Percentiles rank a stretch among this genome's conserved stretches.
Conservation (phyloP, 768 basidiomycete genomes). For the Russula emetica region DNA sequence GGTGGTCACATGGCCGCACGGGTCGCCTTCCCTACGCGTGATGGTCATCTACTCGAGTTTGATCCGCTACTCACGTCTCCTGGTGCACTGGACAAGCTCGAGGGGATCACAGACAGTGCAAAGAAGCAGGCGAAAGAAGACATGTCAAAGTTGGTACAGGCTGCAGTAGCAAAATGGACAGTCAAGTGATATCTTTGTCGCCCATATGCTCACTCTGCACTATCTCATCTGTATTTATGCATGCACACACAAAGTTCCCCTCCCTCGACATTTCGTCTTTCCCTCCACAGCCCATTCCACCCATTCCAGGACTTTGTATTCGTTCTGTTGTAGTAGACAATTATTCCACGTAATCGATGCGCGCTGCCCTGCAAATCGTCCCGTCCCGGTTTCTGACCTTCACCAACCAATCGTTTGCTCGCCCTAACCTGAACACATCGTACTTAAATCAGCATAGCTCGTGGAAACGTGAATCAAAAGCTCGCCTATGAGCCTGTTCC, state of each 20-base stretch:
- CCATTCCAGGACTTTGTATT: slow-evolving; percentile 16
- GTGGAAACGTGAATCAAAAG: neutral
- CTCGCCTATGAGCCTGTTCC: slow-evolving; percentile 46
- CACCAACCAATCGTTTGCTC: slow-evolving; percentile 41
- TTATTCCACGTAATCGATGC: slow-evolving; percentile 22
- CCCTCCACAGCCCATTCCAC: slow-evolving; percentile 1
- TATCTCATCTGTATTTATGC: slow-evolving; percentile 21
- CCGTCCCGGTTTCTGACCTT: slow-evolving; percentile 63
- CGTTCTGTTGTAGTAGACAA: slow-evolving; percentile 11
- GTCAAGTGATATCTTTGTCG: slow-evolving; percentile 8
- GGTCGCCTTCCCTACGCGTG: slow-evolving; percentile 73
- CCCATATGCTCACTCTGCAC: neutral
- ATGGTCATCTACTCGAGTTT: slow-evolving; percentile 80
- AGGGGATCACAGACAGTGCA: slow-evolving; percentile 75
- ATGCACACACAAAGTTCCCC: slow-evolving; percentile 1
- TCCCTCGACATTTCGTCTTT: slow-evolving; percentile 6
- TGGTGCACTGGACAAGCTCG: slow-evolving; percentile 64
- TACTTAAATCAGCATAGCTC: neutral
- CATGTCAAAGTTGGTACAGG: slow-evolving; percentile 66
- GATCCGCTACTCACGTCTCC: slow-evolving; percentile 76
- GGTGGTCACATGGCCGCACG: slow-evolving; percentile 47
- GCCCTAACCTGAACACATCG: slow-evolving; percentile 16
- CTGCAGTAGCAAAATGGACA: slow-evolving; percentile 75
- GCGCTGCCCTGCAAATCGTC: slow-evolving; percentile 22
- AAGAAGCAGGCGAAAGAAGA: slow-evolving; percentile 79